These are phyloP conservation scores for Actinomortierella wolfii DNA, from an alignment of 371 early-diverging fungal genomes.

Conservation along the genomic window DNA sequence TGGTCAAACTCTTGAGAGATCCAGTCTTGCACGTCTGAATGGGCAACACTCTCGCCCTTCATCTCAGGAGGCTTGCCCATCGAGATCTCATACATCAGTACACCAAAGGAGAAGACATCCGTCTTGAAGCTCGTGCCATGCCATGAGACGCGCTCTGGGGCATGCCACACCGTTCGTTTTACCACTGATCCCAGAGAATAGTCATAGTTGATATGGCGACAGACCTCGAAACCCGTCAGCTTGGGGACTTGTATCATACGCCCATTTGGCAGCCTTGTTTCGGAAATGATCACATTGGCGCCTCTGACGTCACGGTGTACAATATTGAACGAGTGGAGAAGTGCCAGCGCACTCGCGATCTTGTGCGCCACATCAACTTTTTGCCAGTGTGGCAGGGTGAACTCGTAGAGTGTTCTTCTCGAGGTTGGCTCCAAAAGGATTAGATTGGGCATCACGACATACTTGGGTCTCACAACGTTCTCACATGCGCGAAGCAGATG, in stretches of 20 bases:
- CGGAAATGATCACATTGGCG: slow-evolving; percentile 16
- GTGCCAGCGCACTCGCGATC: slow-evolving; percentile 16
- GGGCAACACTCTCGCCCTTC: no score
- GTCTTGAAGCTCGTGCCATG: slow-evolving; percentile 10
- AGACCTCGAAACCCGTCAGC: slow-evolving; percentile 23
- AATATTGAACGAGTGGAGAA: slow-evolving; percentile 5
- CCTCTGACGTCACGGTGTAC: slow-evolving; percentile 20
- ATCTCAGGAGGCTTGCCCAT: slow-evolving; percentile 5
- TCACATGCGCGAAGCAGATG: no score
- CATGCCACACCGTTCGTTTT: slow-evolving; percentile 6
- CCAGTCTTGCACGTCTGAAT: no score
- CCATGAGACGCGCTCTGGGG: slow-evolving; percentile 9
- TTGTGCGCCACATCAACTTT: slow-evolving; percentile 19
- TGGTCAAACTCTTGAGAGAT: no score
- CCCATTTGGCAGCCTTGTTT: background rate
- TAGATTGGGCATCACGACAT: no score
- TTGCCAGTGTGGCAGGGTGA: background rate
- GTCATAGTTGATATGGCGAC: slow-evolving; percentile 5
- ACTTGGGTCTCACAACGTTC: no score
- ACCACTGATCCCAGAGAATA: no score
- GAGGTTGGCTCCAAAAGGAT: no score
- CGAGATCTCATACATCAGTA: slow-evolving; percentile 25
- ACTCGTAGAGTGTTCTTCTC: no score
- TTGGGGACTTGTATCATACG: slow-evolving; percentile 4
- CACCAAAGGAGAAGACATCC: slow-evolving; percentile 19